Evolutionary conservation across 2,329 filamentous ascomycete species (phyloP).

Genomic region (Colletotrichum agaves): DNA sequence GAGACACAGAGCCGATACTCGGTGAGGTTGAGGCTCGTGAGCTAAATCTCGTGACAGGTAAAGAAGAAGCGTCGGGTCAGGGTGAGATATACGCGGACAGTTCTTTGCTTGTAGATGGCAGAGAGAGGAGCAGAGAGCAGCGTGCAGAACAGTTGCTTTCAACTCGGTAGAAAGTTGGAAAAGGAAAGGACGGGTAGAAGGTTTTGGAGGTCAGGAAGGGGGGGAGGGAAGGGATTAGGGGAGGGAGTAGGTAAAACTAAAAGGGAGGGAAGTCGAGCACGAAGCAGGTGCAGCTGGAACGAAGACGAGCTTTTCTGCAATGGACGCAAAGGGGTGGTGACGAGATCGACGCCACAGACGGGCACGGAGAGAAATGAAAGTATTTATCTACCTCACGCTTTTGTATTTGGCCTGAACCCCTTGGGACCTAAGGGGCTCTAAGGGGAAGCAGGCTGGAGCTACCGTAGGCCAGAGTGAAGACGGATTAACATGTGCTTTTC

Average conservation of each 20-base stretch:
- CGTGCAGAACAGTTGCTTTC: background rate
- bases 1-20: background rate
- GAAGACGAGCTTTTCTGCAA: slow-evolving; percentile 23
- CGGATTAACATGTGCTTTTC: slow-evolving; percentile 24
- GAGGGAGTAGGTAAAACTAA: slow-evolving; percentile 30
- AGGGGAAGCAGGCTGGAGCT: background rate
- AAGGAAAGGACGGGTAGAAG: slow-evolving; percentile 20
- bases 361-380: slow-evolving; percentile 35
- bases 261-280: slow-evolving; percentile 7
- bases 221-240: slow-evolving; percentile 14
- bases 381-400: slow-evolving; percentile 28
- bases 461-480: background rate
- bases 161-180: slow-evolving; percentile 3
- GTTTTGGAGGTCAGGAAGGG: slow-evolving; percentile 16
- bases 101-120: background rate
- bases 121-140: slow-evolving; percentile 2
- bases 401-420: slow-evolving; percentile 25
- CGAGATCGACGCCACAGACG: slow-evolving; percentile 35
- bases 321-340: slow-evolving; percentile 21
- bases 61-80: background rate
- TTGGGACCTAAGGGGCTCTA: slow-evolving; percentile 17
- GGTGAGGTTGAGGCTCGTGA: background rate
- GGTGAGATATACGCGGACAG: background rate
- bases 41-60: background rate
- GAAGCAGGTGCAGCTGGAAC: slow-evolving; percentile 19